phyloP scores from a whole-genome alignment of 176 grass and related monocot species.

The Eragrostis curvula region DNA sequence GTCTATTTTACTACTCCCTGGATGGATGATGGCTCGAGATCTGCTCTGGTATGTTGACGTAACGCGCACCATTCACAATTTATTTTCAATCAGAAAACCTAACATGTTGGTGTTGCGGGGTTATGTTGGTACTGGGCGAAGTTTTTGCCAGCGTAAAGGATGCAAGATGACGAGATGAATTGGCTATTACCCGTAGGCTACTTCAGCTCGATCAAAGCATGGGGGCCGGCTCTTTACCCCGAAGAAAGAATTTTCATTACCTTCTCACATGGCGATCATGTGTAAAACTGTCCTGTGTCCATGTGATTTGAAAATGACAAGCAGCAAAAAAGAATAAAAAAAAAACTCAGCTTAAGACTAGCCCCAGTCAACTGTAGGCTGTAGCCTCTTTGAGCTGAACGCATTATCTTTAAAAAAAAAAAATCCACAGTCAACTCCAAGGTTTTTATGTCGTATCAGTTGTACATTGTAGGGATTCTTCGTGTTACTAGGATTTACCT shows the following conservation, averaged over 20 bases:
- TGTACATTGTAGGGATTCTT: too few relatives aligned
- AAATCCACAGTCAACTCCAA: too few relatives aligned
- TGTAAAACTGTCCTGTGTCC: background rate
- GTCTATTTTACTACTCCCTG: background rate
- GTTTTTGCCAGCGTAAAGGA: background rate
- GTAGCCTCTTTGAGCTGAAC: too few relatives aligned
- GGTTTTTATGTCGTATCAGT: too few relatives aligned
- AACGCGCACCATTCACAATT: background rate
- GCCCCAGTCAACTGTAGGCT: too few relatives aligned
- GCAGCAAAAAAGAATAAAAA: background rate
- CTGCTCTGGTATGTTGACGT: background rate
- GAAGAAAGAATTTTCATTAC: background rate
- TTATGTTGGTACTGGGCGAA: background rate
- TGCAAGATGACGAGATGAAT: background rate
- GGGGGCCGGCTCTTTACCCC: background rate
- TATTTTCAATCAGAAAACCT: background rate
- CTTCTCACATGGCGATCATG: background rate
- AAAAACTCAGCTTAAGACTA: background rate
- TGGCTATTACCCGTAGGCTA: too few relatives aligned
- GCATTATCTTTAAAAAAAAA: too few relatives aligned
- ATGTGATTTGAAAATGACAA: background rate
- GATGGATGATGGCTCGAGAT: constrained; percentile 7
- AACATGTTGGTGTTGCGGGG: background rate
- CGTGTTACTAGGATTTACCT: too few relatives aligned
- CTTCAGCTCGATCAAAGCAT: background rate